phyloP scores from a whole-genome alignment of 2,329 filamentous ascomycete genomes.

The Penicillium brevicompactum region DNA sequence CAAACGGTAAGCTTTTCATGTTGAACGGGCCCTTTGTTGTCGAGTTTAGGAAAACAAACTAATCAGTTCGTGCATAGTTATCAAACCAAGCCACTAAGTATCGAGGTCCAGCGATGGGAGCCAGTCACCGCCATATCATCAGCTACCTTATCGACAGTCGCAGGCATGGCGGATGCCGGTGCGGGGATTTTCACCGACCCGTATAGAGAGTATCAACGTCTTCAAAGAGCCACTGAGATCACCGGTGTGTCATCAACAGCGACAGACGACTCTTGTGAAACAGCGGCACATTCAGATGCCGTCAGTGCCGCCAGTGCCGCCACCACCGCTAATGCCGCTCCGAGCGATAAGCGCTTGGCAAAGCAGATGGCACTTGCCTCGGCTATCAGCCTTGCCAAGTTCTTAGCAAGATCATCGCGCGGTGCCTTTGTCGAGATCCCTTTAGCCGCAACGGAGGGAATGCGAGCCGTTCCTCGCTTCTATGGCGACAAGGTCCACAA shows the following conservation, averaged over 20 bases:
- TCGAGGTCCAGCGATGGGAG: conserved; percentile 35
- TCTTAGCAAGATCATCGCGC: conserved; percentile 23
- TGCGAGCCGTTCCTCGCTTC: conserved; percentile 37
- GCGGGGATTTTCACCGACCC: conserved; percentile 23
- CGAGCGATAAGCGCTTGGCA: not conserved
- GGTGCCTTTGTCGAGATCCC: conserved; percentile 41
- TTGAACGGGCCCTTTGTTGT: conserved; percentile 14
- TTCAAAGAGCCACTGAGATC: not conserved
- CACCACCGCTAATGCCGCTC: conserved; percentile 1
- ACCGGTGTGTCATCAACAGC: not conserved
- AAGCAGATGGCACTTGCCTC: conserved; percentile 14
- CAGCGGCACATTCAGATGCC: not conserved
- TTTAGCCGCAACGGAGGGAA: conserved; percentile 37
- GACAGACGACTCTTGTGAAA: not conserved
- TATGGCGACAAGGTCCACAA: conserved; percentile 40
- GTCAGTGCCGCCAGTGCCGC: too few species aligned
- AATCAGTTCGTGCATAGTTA: conserved; percentile 21
- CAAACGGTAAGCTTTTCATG: conserved; percentile 24
- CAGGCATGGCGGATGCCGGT: conserved; percentile 23
- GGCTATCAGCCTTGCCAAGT: conserved; percentile 17
- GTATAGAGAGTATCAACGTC: conserved; percentile 23
- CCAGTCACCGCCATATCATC: conserved; percentile 30
- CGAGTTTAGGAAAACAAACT: not conserved
- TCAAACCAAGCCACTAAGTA: conserved; percentile 26
- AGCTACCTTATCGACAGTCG: conserved; percentile 21